Evolutionary conservation across 139 green algal genomes (phyloP), one percentile per base, ranked within the genome.

Genomic region (Closterium sp.): DNA sequence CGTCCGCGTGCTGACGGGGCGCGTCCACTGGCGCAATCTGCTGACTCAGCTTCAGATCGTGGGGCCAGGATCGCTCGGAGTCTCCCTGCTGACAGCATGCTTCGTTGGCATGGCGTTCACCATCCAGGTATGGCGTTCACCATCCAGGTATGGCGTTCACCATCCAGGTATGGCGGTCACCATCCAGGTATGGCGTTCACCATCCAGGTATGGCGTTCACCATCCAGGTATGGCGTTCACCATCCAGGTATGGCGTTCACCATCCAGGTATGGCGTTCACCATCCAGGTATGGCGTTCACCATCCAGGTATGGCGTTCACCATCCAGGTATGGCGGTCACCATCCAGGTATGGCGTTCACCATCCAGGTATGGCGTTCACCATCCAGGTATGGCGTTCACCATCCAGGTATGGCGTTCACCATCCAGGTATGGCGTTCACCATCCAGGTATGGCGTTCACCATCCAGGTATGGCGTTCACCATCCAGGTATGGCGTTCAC

Each of bases 31-130:
- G 91, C 30, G 33, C 30, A 93, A 99, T 93, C 99, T 97, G 0
- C 36, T 96, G 4, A 96, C 98, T 91, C 98, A 99, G 96, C 95
- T 99, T 36, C 95, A 97, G 92, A 94, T 98, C 23, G 97, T 99
- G 36, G 98, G 98, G 0, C 98, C 98, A 2, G 93, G 94, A 34
- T 99, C 97, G 1, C 95, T 99, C 34, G 97, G 97, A 1, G 98
- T 99, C 1, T 95, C 96, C 33, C 93, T 99, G 91, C 96, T 99
- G 2, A 99, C 98, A 4, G 95, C 97, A 0, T 96, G 95, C 12
- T 99, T 99, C 94, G 97, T 99, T 32, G 98, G 98, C 92, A 99
- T 99, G 98, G 98, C 99, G 7, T 99, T 99, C 95, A 99, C 98
- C 25, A 99, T 99, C 90, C 98, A 99, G 96, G 93, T 94, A 55